A percentile compares a stretch with the other conserved stretches of the same genome.
phyloP scores from a whole-genome alignment of 495 filamentous ascomycete genomes.

The Schizothecium vesticola region DNA sequence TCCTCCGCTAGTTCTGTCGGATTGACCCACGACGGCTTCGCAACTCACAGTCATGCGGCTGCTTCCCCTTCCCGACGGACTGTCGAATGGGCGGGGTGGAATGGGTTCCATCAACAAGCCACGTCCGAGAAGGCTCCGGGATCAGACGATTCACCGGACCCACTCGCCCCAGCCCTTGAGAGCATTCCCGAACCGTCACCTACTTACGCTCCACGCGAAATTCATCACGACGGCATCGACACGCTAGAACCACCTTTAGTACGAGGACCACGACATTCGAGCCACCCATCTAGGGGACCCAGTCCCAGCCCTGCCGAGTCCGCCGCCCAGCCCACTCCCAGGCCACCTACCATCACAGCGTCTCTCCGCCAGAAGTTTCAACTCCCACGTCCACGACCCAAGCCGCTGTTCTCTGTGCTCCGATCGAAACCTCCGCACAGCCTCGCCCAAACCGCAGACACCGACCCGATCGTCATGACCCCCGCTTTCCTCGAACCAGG shows the following conservation, averaged over 20 bases:
- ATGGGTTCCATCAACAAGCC: neutral
- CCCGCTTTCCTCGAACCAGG: constrained; percentile 17
- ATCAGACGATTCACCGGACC: neutral
- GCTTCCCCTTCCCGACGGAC: neutral
- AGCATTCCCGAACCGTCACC: neutral
- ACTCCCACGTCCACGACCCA: neutral
- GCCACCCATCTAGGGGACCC: neutral
- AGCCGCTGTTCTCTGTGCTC: neutral
- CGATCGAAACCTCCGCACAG: neutral
- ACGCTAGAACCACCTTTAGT: neutral
- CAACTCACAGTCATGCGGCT: constrained; percentile 5
- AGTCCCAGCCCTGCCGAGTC: neutral
- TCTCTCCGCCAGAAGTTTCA: neutral
- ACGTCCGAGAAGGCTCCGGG: neutral
- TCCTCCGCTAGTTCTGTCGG: constrained; percentile 29
- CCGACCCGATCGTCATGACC: constrained; percentile 8
- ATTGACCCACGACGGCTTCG: neutral
- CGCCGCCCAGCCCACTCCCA: neutral
- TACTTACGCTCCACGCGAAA: neutral
- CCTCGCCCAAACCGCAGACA: neutral
- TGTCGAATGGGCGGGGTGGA: neutral
- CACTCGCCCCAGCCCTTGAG: neutral
- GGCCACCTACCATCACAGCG: neutral
- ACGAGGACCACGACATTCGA: neutral
- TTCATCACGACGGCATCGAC: neutral